Evolutionary conservation across 1,284 basidiomycete species (phyloP).

Genomic region (Marasmius tenuissimus): DNA sequence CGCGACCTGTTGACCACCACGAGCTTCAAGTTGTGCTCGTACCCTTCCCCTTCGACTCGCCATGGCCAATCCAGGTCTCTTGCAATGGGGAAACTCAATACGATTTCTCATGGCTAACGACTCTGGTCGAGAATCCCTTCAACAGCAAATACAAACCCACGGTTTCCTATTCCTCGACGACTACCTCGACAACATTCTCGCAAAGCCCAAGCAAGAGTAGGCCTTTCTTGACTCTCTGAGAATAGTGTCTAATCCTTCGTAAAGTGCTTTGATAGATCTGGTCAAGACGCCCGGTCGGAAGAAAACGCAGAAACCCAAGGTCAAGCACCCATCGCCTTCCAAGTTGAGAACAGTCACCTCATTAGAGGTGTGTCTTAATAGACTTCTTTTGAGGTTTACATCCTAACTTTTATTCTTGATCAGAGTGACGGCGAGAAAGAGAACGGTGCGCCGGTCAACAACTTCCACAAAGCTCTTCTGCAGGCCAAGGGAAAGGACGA

Average conservation of each 20-base stretch:
- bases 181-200: conserved; percentile 71
- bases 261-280: conserved; percentile 73
- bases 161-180: conserved; percentile 77
- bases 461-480: conserved; percentile 50
- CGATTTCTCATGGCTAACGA: conserved; percentile 70
- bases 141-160: conserved; percentile 70
- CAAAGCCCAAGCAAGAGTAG: conserved; percentile 64
- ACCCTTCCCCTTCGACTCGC: conserved; percentile 1
- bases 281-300: conserved; percentile 80
- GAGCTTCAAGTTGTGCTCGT: background rate
- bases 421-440: conserved; percentile 40
- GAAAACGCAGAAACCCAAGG: conserved; percentile 54
- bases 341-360: conserved; percentile 45
- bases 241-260: background rate
- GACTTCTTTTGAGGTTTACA: background rate
- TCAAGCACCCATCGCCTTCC: conserved; percentile 28
- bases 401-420: background rate
- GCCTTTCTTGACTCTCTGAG: conserved; percentile 16
- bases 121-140: conserved; percentile 64
- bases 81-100: conserved; percentile 67
- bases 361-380: conserved; percentile 42
- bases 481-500: conserved; percentile 30
- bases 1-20: background rate
- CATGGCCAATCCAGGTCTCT: conserved; percentile 43
- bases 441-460: conserved; percentile 44